phyloP scores from a whole-genome alignment of 805 yeast species.

The Dipodascus albidus region DNA sequence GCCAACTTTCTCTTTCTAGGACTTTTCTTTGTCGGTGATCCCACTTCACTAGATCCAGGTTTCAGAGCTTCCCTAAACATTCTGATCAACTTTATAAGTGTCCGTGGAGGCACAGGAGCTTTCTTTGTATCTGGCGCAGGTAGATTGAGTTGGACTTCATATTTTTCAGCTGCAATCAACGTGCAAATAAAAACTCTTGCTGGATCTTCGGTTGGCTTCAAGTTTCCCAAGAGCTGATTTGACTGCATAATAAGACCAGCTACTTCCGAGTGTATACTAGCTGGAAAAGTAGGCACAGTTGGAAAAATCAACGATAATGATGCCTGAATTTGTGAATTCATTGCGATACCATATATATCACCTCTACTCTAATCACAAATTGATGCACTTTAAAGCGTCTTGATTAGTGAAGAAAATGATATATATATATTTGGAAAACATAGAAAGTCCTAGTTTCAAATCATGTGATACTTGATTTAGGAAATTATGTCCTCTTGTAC shows the following conservation, averaged over 20 bases:
- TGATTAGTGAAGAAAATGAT: no score
- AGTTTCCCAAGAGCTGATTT: not conserved
- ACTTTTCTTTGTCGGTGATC: not conserved
- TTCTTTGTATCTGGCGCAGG: conserved; percentile 9
- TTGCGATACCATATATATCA: not conserved
- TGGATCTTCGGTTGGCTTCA: conserved; percentile 17
- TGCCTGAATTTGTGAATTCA: not conserved
- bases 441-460: no score
- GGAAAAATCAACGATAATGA: not conserved
- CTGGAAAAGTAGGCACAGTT: not conserved
- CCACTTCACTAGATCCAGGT: not conserved
- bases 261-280: not conserved
- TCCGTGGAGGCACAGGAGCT: conserved; percentile 17
- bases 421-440: no score
- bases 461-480: no score
- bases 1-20: not conserved
- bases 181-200: conserved; percentile 16
- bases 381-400: no score
- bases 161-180: conserved; percentile 16
- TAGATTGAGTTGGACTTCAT: conserved; percentile 5
- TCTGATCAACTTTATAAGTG: conserved; percentile 11
- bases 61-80: conserved; percentile 11
- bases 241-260: not conserved
- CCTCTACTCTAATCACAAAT: no score
- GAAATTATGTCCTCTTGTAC: no score